Conservation (phyloP, 257 asterid species). For the Solanum habrochaites region DNA sequence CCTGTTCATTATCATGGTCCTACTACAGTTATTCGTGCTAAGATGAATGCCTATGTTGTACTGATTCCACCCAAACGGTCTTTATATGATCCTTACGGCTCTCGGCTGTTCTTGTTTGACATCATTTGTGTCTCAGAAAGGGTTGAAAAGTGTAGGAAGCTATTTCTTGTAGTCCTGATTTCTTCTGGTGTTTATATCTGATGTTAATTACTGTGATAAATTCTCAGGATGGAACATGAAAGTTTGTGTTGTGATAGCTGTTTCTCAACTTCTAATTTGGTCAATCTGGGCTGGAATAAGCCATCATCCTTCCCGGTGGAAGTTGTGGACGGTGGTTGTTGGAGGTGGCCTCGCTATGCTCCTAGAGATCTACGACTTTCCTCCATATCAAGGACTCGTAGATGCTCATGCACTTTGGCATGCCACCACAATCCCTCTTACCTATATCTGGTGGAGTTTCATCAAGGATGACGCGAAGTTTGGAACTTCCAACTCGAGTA, state of each 20-base stretch:
- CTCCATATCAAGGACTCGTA: constrained; percentile 53
- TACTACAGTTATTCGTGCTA: neutral
- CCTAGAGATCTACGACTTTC: constrained; percentile 66
- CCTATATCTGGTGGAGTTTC: constrained; percentile 84
- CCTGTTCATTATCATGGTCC: neutral
- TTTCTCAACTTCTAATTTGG: constrained; percentile 46
- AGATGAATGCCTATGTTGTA: neutral
- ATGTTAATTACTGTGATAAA: neutral
- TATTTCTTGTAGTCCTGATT: neutral
- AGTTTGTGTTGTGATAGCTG: constrained; percentile 50
- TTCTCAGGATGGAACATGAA: constrained; percentile 68
- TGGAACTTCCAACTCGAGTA: constrained; percentile 39
- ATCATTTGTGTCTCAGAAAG: neutral
- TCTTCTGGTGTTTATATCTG: neutral
- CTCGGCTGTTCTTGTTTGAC: neutral
- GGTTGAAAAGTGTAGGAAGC: neutral
- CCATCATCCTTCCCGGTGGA: constrained; percentile 58
- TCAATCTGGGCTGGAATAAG: constrained; percentile 64
- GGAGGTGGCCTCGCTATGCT: constrained; percentile 63
- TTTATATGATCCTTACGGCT: neutral
- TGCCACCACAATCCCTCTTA: constrained; percentile 66
- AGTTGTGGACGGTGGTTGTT: constrained; percentile 56
- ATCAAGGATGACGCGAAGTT: constrained; percentile 59
- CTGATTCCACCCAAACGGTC: neutral
- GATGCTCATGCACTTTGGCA: constrained; percentile 90